Evolutionary conservation across 2,329 filamentous ascomycete species (phyloP).

Genomic region (Epichloe amarillans): DNA sequence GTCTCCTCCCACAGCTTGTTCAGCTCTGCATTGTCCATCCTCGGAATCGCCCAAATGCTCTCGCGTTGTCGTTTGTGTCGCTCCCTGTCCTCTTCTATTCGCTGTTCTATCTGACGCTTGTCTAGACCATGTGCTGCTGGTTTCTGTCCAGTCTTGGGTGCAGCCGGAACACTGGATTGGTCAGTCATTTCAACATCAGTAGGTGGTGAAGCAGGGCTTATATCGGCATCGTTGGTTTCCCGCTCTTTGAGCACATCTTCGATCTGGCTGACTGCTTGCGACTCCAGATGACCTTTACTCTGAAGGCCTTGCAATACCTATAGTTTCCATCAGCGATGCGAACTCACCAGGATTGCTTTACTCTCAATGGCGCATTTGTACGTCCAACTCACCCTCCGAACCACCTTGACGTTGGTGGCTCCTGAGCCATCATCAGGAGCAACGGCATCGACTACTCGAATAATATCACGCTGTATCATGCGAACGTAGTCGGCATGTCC

Average conservation of each 20-base stretch:
- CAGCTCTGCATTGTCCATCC: constrained; percentile 52
- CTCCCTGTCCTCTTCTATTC: constrained; percentile 93
- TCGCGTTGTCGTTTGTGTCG: constrained; percentile 84
- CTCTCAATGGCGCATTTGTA: too few species aligned
- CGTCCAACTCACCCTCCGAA: constrained; percentile 51
- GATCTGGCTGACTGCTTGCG: constrained; percentile 63
- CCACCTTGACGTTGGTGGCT: constrained; percentile 86
- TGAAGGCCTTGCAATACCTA: constrained; percentile 58
- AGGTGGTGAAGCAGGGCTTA: constrained; percentile 37
- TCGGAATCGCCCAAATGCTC: constrained; percentile 79
- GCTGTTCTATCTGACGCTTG: constrained; percentile 82
- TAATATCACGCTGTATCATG: constrained; percentile 91
- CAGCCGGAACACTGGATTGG: constrained; percentile 27
- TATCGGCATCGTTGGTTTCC: constrained; percentile 49
- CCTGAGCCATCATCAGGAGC: constrained; percentile 77
- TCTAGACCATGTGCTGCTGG: constrained; percentile 41
- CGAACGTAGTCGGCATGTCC: constrained; percentile 69
- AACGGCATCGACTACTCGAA: constrained; percentile 82
- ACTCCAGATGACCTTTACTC: constrained; percentile 57
- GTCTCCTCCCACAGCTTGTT: constrained; percentile 75
- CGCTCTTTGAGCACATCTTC: constrained; percentile 72
- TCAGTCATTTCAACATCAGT: constrained; percentile 28
- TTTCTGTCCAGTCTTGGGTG: constrained; percentile 22
- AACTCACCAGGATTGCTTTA: neutral
- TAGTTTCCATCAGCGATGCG: neutral